Conservation (phyloP, 129 eudicot species). For the Helianthus tuberosus region DNA sequence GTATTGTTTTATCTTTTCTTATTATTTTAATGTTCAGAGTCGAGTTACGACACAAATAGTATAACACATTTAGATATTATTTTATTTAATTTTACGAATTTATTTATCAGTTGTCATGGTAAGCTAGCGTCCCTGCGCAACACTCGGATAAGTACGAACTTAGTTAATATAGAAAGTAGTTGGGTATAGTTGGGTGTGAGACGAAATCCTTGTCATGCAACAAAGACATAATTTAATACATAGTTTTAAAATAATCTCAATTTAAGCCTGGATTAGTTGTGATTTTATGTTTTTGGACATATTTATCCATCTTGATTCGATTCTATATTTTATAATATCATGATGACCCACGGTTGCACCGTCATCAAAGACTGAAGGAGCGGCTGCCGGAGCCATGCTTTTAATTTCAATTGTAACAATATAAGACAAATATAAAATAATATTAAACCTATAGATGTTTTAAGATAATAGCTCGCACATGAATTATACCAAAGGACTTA, state of each 20-base stretch:
- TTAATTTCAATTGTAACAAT: neutral
- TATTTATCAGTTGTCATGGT: too few relatives aligned
- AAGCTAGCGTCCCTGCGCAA: too few relatives aligned
- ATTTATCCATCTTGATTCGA: constrained; percentile 11
- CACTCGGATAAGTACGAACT: too few relatives aligned
- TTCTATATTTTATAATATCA: constrained; percentile 15
- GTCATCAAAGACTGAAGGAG: constrained; percentile 14
- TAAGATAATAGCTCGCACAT: too few relatives aligned
- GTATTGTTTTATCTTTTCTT: too few relatives aligned
- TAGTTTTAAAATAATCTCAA: neutral
- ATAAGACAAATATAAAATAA: neutral
- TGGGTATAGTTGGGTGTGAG: constrained; percentile 24
- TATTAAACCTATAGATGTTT: neutral
- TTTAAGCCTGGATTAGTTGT: neutral
- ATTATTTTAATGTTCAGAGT: too few relatives aligned
- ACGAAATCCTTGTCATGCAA: constrained; percentile 24
- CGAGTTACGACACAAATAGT: too few relatives aligned
- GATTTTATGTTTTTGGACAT: constrained; percentile 19
- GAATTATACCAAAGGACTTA: too few relatives aligned
- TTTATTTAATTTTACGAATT: too few relatives aligned
- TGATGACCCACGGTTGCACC: constrained; percentile 11
- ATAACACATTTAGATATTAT: too few relatives aligned
- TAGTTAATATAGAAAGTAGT: constrained; percentile 11
- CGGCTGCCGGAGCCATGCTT: constrained; percentile 5
- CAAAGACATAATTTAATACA: constrained; percentile 19